Conservation (phyloP, 345 rosid species). For the Zanthoxylum bungeanum region DNA sequence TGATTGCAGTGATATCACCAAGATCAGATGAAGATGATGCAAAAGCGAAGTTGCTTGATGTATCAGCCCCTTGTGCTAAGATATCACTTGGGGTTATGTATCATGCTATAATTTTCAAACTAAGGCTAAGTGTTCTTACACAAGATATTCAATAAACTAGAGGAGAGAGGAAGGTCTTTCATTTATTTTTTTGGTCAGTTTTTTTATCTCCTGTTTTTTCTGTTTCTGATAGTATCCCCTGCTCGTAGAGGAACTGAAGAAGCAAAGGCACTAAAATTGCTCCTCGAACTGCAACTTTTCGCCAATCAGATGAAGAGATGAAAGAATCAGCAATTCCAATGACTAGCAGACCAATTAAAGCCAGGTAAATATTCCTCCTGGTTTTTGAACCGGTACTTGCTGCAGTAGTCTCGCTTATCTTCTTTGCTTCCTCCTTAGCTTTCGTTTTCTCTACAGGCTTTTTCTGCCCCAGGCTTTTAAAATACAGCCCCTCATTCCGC, state of each 20-base stretch:
- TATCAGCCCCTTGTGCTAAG: conserved; percentile 55
- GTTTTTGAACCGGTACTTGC: conserved; percentile 52
- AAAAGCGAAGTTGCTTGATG: conserved; percentile 54
- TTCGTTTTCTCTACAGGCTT: conserved; percentile 44
- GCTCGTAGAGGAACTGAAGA: conserved; percentile 67
- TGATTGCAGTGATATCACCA: conserved; percentile 45
- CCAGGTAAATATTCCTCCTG: conserved; percentile 72
- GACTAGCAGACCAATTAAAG: conserved; percentile 49
- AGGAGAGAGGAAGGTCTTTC: background rate
- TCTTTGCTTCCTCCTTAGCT: conserved; percentile 59
- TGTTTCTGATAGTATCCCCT: conserved; percentile 58
- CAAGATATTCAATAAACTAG: conserved; percentile 7
- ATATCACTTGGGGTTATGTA: conserved; percentile 38
- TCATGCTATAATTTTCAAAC: conserved; percentile 46
- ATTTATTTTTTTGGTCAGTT: conserved; percentile 39
- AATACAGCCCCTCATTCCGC: conserved; percentile 82
- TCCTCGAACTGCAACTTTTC: conserved; percentile 80
- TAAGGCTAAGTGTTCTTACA: conserved; percentile 3
- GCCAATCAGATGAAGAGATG: conserved; percentile 64
- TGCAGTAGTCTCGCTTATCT: conserved; percentile 44
- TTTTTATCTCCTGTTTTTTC: conserved; percentile 30
- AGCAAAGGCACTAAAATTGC: conserved; percentile 72
- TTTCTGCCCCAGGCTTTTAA: conserved; percentile 63
- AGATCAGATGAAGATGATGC: conserved; percentile 53
- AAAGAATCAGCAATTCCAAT: conserved; percentile 59